Evolutionary conservation across 139 green algal genomes (phyloP), one percentile per base, ranked within the genome.

Genomic region (Closterium sp.): DNA sequence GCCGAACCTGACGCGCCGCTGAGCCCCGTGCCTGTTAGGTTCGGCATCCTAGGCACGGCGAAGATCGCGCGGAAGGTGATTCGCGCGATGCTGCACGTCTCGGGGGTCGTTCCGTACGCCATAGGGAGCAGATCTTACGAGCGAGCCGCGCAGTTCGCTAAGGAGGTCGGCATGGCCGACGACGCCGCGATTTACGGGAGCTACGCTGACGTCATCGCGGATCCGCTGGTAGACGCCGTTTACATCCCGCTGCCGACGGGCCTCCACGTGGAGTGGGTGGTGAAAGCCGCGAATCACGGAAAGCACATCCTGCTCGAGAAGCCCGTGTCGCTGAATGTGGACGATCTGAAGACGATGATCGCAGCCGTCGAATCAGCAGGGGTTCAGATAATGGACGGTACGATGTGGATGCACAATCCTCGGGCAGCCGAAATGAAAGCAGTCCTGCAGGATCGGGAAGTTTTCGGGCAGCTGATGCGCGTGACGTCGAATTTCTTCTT

Each of bases 231-330:
- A n/a, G 85, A 95, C n/a, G 95, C 91, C 1, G 95, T 96, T 7
- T 96, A 96, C 81, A 94, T 96, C n/a, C 92, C 95, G 1, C 93
- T 96, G 31, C 95, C 95, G 81, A 93, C 94, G 4, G 43, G 66
- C 1, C 43, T 93, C 4, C 95, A 96, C 69, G 25, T 94, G n/a
- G 87, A 95, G 34, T 96, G 94, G 95, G 95, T 96, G n/a, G 38
- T 43, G 21, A 92, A 93, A 21, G 94, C 93, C 4, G 93, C 92
- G 28, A 89, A 81, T 1, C 34, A 91, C 3, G 95, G 95, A 10
- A 96, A 96, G 87, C 93, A 95, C 86, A 86, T 96, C 16, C 66
- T 96, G 30, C 89, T 95, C 33, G 95, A 96, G 86, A 96, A 96
- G 93, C 95, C 95, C 9, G 90, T 95, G 31, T 92, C 94, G 3